Base-by-base conservation (phyloP, 192 early-diverging fungal species). In the Coemansia sp. region DNA sequence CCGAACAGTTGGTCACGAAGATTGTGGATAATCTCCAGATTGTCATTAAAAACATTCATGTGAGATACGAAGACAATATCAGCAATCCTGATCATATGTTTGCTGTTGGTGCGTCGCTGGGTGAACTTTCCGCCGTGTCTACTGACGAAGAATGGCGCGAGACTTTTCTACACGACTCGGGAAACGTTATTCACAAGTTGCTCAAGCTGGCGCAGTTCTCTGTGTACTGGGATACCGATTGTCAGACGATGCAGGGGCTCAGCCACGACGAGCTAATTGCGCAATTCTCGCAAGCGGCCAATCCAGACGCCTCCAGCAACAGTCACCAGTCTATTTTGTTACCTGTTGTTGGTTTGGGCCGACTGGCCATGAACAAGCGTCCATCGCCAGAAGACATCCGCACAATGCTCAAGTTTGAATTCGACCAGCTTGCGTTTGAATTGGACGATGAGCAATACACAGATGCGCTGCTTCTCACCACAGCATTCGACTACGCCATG, bases 1-100 rank as follows among this genome's bases (percentile, higher is more conserved):
- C 95, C 25, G 89, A 91, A 56, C 93, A 94, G 78, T 84, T 99
- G 30, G 84, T 92, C 24, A 91, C 94, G 11, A 96, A 95, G 74
- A 93, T 99, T 30, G 86, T 99, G 4, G 95, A 99, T 70, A 99
- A 99, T 69, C 71, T 99, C 50, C 96, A 99, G 62, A 87, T 99
- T 6, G 89, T 91, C 8, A 95, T 99, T 67, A 88, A 91, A 54
- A 94, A 96, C 74, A 98, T 98, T 42, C 97, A 99, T 69, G 83
- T 99, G 57, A 84, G 96, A 25, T 99, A 96, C 76, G 97, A 97
- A 68, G 97, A 99, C 83, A 79, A 84, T 22, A 66, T 88, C 57
- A 92, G 89, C 57, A 89, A 89, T 68, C 89, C 89, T 17, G 84
- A 84, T 71, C 88, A 90, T 39, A 89, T 90, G 57, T 92, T 99